phyloP scores from a whole-genome alignment of 192 early-diverging fungal species.

The Kickxella alabastrina region DNA sequence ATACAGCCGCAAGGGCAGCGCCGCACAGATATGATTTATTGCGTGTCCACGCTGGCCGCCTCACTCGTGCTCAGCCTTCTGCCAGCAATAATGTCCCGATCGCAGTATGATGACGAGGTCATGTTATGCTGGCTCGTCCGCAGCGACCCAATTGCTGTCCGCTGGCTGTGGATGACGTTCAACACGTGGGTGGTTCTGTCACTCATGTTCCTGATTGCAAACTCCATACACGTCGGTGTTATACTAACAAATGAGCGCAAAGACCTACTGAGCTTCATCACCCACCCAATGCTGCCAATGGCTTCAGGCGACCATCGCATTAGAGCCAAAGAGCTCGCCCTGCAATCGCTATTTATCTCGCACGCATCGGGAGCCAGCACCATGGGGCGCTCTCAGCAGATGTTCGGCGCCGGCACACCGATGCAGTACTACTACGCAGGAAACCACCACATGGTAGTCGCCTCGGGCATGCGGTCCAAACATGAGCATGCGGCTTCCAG shows the following conservation, averaged over 20 bases:
- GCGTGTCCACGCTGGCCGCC: slow-evolving; percentile 8
- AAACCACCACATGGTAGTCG: too few relatives aligned
- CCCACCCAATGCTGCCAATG: not conserved
- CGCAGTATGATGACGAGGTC: slow-evolving; percentile 17
- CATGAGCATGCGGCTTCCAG: too few relatives aligned
- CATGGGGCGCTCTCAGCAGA: too few relatives aligned
- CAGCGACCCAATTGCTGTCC: slow-evolving; percentile 7
- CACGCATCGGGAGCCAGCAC: too few relatives aligned
- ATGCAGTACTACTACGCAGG: slow-evolving; percentile 5
- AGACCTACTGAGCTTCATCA: slow-evolving; percentile 25
- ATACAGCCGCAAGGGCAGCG: slow-evolving; percentile 10
- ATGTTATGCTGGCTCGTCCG: slow-evolving; percentile 30
- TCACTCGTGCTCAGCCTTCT: slow-evolving; percentile 28
- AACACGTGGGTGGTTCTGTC: slow-evolving; percentile 34
- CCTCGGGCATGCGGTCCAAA: too few relatives aligned
- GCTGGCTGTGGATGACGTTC: slow-evolving; percentile 47
- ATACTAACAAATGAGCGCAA: slow-evolving; percentile 40
- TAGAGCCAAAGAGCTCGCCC: not conserved
- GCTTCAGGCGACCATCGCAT: not conserved
- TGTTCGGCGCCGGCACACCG: not conserved
- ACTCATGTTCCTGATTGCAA: slow-evolving; percentile 29
- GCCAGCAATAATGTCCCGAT: slow-evolving; percentile 26
- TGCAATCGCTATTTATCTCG: not conserved
- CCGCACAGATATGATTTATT: slow-evolving; percentile 18
- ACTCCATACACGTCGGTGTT: slow-evolving; percentile 26